phyloP scores from a whole-genome alignment of 2,329 filamentous ascomycete species.

The Chrysoporthe cubensis region DNA sequence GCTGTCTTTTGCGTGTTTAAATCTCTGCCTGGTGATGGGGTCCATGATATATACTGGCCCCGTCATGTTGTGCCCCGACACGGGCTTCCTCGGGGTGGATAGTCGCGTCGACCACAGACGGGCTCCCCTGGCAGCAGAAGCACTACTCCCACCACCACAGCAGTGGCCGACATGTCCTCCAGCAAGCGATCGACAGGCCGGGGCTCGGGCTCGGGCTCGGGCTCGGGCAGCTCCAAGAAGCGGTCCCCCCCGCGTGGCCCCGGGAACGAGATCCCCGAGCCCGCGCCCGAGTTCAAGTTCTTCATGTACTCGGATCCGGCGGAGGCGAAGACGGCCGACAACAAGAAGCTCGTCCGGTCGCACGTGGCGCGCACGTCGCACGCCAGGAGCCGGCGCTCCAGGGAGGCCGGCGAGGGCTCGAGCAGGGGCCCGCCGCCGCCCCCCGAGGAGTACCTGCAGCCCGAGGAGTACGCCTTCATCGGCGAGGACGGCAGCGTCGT shows the following conservation, averaged over 20 bases:
- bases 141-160: background rate
- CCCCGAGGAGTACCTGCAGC: background rate
- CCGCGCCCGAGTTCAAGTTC: conserved; percentile 15
- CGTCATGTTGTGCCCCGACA: background rate
- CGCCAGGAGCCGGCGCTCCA: conserved; percentile 15
- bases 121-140: background rate
- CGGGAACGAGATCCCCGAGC: background rate
- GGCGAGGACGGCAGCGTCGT: background rate
- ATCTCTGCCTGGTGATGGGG: background rate
- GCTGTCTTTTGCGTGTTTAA: background rate
- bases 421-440: background rate
- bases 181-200: background rate
- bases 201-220: background rate
- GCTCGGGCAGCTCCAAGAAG: too few species aligned
- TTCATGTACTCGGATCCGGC: conserved; percentile 26
- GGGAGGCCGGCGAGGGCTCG: conserved; percentile 7
- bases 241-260: too few species aligned
- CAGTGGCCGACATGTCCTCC: background rate
- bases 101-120: background rate
- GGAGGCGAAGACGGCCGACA: conserved; percentile 17
- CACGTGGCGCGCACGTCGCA: conserved; percentile 24
- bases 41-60: background rate
- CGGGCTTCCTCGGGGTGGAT: background rate
- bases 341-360: conserved; percentile 22
- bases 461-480: background rate